A percentile compares a stretch with the other conserved stretches of the same genome.
These are phyloP conservation scores for Sarocladium brachiariae DNA, from an alignment of 2,329 filamentous ascomycete genomes.

Conservation along the genomic window DNA sequence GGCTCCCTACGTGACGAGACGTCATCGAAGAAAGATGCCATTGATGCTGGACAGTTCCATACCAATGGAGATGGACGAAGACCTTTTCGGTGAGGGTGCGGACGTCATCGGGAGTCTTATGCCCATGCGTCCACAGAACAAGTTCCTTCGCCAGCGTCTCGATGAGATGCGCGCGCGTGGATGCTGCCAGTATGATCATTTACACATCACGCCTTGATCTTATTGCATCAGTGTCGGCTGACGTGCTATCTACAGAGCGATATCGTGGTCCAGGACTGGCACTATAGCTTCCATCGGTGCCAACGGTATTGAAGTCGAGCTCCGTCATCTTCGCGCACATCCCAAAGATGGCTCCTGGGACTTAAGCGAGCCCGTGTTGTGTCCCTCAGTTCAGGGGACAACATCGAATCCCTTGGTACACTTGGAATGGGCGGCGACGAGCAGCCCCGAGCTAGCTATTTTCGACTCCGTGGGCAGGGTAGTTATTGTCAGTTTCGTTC, in stretches of 20 bases:
- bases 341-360: constrained; percentile 67
- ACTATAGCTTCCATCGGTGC: constrained; percentile 75
- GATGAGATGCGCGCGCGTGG: constrained; percentile 71
- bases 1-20: not conserved
- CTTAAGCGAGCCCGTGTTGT: constrained; percentile 63
- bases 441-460: constrained; percentile 73
- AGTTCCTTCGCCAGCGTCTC: constrained; percentile 64
- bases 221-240: too few relatives aligned
- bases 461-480: constrained; percentile 75
- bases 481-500: constrained; percentile 63
- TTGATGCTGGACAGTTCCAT: constrained; percentile 36
- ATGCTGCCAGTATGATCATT: constrained; percentile 67
- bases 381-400: constrained; percentile 54
- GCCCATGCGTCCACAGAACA: constrained; percentile 37
- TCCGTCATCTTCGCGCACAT: constrained; percentile 65
- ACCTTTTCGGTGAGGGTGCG: constrained; percentile 68
- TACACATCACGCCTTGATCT: not conserved
- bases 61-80: constrained; percentile 49
- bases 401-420: constrained; percentile 66
- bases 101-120: constrained; percentile 36
- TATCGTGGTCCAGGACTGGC: constrained; percentile 84
- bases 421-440: constrained; percentile 69
- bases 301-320: constrained; percentile 63
- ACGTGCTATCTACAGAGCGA: constrained; percentile 56
- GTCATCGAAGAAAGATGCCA: constrained; percentile 26